phyloP scores from a whole-genome alignment of 2,329 filamentous ascomycete species.

The Colletotrichum karsti region DNA sequence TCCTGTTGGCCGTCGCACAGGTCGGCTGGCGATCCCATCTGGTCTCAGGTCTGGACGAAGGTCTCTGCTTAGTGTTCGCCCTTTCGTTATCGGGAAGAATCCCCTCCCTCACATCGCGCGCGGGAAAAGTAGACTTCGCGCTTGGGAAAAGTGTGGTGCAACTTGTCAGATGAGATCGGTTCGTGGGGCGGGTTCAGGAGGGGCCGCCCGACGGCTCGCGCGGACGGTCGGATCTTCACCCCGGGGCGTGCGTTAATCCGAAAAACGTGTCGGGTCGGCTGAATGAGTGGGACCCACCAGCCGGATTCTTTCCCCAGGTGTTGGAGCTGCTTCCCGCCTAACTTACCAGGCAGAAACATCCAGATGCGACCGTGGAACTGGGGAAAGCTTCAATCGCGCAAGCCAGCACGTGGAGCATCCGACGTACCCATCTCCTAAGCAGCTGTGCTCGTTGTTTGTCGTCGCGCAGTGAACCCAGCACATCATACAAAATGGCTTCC shows the following conservation, averaged over 20 bases:
- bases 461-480: neutral
- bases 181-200: slow-evolving; percentile 11
- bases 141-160: neutral
- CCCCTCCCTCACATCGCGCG: neutral
- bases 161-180: slow-evolving; percentile 18
- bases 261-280: slow-evolving; percentile 14
- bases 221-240: neutral
- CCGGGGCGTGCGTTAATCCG: neutral
- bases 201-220: slow-evolving; percentile 14
- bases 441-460: neutral
- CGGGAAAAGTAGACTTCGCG: neutral
- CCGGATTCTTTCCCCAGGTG: slow-evolving; percentile 9
- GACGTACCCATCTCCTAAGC: neutral
- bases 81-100: slow-evolving; percentile 4
- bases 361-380: slow-evolving; percentile 8
- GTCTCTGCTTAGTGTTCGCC: neutral
- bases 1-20: slow-evolving; percentile 2
- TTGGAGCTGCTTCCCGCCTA: neutral
- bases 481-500: slow-evolving; percentile 61
- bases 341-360: neutral
- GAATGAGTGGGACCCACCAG: slow-evolving; percentile 1
- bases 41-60: slow-evolving; percentile 5
- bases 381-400: slow-evolving; percentile 21
- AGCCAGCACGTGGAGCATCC: neutral
- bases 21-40: slow-evolving; percentile 5